These are phyloP conservation scores for Penicillium sclerotiorum DNA, from an alignment of 2,329 filamentous ascomycete species.

Conservation along the genomic window DNA sequence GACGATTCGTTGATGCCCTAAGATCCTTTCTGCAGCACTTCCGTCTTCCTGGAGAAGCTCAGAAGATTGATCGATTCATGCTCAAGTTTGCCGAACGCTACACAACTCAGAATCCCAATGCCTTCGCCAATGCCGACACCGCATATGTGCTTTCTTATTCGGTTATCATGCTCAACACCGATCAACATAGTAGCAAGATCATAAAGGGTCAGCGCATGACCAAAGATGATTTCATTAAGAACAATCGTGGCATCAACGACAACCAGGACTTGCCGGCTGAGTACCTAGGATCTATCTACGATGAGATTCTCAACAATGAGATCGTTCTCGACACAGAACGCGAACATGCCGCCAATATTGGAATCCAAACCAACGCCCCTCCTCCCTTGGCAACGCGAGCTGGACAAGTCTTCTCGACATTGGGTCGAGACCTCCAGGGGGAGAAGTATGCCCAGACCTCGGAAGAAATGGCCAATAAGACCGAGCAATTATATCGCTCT, in stretches of 20 bases:
- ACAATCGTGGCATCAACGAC: constrained; percentile 98
- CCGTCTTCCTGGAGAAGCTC: constrained; percentile 89
- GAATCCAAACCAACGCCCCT: constrained; percentile 60
- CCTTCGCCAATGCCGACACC: constrained; percentile 96
- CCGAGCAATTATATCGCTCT: constrained; percentile 87
- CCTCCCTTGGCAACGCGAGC: constrained; percentile 78
- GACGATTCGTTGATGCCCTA: constrained; percentile 88
- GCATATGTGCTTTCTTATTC: constrained; percentile 96
- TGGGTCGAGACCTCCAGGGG: constrained; percentile 85
- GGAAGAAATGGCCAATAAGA: constrained; percentile 84
- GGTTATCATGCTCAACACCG: constrained; percentile 94
- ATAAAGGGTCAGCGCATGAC: constrained; percentile 84
- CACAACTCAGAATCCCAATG: constrained; percentile 90
- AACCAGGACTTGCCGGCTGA: constrained; percentile 90
- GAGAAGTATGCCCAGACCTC: constrained; percentile 95
- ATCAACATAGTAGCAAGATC: constrained; percentile 88
- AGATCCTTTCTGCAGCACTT: constrained; percentile 93
- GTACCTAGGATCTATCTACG: constrained; percentile 84
- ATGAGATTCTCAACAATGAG: constrained; percentile 88
- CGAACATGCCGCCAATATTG: constrained; percentile 81
- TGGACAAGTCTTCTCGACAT: constrained; percentile 86
- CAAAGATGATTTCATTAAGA: constrained; percentile 97
- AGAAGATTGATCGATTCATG: constrained; percentile 99
- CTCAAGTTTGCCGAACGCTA: constrained; percentile 98
- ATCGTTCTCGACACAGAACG: constrained; percentile 94